Conservation (phyloP, 2,329 filamentous ascomycete genomes). For the Fusarium keratoplasticum region DNA sequence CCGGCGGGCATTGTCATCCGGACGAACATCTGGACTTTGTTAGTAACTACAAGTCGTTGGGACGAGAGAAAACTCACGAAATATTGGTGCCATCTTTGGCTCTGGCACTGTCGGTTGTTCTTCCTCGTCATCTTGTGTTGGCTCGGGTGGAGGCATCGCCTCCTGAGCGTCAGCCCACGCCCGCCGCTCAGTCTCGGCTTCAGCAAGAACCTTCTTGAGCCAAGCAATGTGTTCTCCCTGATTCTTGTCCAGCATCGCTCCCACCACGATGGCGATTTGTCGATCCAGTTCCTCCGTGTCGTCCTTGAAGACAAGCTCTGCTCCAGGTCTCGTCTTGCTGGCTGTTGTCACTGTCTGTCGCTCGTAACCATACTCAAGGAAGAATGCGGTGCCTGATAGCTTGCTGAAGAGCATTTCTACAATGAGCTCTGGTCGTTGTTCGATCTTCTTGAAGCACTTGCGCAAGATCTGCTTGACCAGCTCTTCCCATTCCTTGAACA, state of each 20-base stretch:
- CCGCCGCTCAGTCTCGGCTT: conserved; percentile 77
- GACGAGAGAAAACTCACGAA: conserved; percentile 45
- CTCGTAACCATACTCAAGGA: conserved; percentile 90
- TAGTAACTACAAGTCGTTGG: conserved; percentile 35
- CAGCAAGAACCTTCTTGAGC: conserved; percentile 78
- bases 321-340: conserved; percentile 74
- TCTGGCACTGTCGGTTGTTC: conserved; percentile 43
- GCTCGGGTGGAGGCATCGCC: conserved; percentile 60
- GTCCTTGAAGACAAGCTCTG: conserved; percentile 85
- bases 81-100: conserved; percentile 47
- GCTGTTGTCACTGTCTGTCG: conserved; percentile 77
- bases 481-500: conserved; percentile 91
- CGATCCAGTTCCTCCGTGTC: conserved; percentile 74
- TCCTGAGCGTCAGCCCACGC: conserved; percentile 81
- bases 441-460: conserved; percentile 84
- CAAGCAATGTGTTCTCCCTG: conserved; percentile 82
- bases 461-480: conserved; percentile 86
- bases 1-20: conserved; percentile 74
- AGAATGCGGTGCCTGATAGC: conserved; percentile 83
- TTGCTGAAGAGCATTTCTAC: conserved; percentile 97
- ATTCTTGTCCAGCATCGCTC: conserved; percentile 82
- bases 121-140: conserved; percentile 49
- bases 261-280: conserved; percentile 83
- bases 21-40: conserved; percentile 63
- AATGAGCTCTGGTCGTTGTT: conserved; percentile 85